Conservation (phyloP, 805 yeast species). For the Candida argentea region DNA sequence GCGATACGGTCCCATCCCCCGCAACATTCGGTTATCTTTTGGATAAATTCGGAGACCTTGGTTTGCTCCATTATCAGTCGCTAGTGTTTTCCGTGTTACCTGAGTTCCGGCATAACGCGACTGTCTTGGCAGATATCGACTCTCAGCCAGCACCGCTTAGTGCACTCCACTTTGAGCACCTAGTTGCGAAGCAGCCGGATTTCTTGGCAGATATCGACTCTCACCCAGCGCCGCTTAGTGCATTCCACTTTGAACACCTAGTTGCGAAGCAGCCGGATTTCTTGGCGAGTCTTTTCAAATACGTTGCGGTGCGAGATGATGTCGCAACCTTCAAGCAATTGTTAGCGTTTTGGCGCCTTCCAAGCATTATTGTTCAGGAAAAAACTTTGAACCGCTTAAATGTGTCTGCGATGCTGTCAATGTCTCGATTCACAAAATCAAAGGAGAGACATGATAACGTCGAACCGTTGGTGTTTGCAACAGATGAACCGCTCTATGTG, state of each 20-base stretch:
- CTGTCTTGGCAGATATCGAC: constrained; percentile 16
- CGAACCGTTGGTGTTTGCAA: constrained; percentile 6
- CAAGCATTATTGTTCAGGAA: constrained; percentile 15
- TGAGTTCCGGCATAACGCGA: constrained; percentile 10
- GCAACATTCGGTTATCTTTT: constrained; percentile 15
- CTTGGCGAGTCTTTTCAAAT: constrained; percentile 16
- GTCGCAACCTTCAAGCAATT: constrained; percentile 12
- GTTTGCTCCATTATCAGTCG: constrained; percentile 17
- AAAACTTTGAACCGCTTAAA: constrained; percentile 10
- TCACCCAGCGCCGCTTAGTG: constrained; percentile 9
- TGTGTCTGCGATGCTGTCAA: constrained; percentile 15
- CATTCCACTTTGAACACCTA: constrained; percentile 13
- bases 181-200: constrained; percentile 20
- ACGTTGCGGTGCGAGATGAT: constrained; percentile 14
- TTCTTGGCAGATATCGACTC: too few species aligned
- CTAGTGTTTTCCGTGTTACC: constrained; percentile 18
- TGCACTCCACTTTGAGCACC: constrained; percentile 8
- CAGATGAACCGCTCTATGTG: constrained; percentile 9
- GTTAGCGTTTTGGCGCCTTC: constrained; percentile 16
- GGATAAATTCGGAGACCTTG: constrained; percentile 13
- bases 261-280: constrained; percentile 22
- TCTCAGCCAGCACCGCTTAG: constrained; percentile 5
- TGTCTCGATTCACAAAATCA: constrained; percentile 12
- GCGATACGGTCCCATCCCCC: constrained; percentile 14
- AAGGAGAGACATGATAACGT: constrained; percentile 3